Base-by-base conservation (phyloP, 345 rosid species). In the Tarenaya hassleriana region DNA sequence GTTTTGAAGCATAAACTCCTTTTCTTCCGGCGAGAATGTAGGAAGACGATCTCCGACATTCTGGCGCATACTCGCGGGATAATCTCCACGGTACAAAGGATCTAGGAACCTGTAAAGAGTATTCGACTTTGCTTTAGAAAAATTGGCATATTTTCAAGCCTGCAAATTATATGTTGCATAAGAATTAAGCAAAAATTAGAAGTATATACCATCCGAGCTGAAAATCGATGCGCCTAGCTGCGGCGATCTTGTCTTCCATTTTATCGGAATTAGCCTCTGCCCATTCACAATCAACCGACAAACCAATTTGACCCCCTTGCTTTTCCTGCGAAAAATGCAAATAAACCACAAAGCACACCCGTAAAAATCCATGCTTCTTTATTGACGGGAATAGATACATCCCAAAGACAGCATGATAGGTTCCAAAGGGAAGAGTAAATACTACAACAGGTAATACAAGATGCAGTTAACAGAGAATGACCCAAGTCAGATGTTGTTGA, bases 261-360 rank as follows among this genome's bases (percentile, higher is more conserved):
- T 58, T 64, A 13, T 87, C 77, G 4, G 92, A 78, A 58, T 67
- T 72, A 29, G 96, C 71, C 69, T 78, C 89, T 5, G 83, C 79
- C 98, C 98, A 84, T 49, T 76, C 75, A 45, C 92, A 72, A 43
- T 72, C 77, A 45, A 91, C 63, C 18, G 80, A 75, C 56, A 84
- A 61, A 46, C 96, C 98, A 34, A 91, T 73, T 67, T 80, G 72
- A 16, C 98, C 96, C n/a, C 86, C 77, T 62, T 91, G 95, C 35
- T 59, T 72, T 24, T 71, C 80, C 98, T 91, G 63, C 33, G n/a
- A 63, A 41, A 10, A 64, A 17, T 13, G 50, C 16, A 57, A 7
- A 42, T 21, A 45, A 29, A 31, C 43, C 48, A 59, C 17, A 56
- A 58, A 17, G 24, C 12, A 1, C 16, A 45, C 8, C 20, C 16